A percentile compares a stretch with the other conserved stretches of the same genome.
Evolutionary conservation across 2,329 filamentous ascomycete genomes (phyloP).

Genomic region (Xylaria sp.): DNA sequence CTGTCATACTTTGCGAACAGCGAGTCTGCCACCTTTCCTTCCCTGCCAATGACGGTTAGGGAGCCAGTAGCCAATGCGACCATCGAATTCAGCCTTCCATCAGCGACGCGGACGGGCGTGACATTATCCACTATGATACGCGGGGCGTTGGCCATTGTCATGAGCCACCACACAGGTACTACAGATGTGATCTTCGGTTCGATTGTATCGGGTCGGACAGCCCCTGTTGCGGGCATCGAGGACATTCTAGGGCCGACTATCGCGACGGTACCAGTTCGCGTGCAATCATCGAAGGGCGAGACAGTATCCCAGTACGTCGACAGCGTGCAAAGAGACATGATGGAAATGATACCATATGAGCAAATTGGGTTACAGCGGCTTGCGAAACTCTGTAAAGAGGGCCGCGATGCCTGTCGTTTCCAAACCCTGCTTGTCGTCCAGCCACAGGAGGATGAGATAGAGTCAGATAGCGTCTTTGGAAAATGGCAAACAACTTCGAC

Average conservation of each 20-base stretch:
- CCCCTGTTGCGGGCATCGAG: conserved; percentile 7
- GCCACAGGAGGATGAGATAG: conserved; percentile 7
- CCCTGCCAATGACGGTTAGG: background rate
- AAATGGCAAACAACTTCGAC: conserved; percentile 6
- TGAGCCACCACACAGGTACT: conserved; percentile 5
- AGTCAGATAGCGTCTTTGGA: conserved; percentile 7
- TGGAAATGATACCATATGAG: background rate
- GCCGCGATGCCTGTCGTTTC: conserved; percentile 2
- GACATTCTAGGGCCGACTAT: conserved; percentile 10
- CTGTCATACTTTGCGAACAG: conserved; percentile 6
- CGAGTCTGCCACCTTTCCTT: background rate
- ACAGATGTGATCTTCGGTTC: conserved; percentile 1
- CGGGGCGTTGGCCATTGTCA: background rate
- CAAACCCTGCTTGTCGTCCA: conserved; percentile 10
- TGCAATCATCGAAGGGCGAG: background rate
- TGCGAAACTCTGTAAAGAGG: conserved; percentile 1
- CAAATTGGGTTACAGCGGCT: conserved; percentile 9
- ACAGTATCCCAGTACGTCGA: conserved; percentile 1
- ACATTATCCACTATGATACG: conserved; percentile 9
- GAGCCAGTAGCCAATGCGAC: conserved; percentile 2
- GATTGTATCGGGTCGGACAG: background rate
- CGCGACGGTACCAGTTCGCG: conserved; percentile 3
- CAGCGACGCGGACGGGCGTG: background rate
- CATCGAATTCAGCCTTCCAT: background rate
- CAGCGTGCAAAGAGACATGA: conserved; percentile 4